Evolutionary conservation across 75 land plant species (phyloP), one percentile per base, ranked within the genome.

Genomic region (Selaginella moellendorffii): DNA sequence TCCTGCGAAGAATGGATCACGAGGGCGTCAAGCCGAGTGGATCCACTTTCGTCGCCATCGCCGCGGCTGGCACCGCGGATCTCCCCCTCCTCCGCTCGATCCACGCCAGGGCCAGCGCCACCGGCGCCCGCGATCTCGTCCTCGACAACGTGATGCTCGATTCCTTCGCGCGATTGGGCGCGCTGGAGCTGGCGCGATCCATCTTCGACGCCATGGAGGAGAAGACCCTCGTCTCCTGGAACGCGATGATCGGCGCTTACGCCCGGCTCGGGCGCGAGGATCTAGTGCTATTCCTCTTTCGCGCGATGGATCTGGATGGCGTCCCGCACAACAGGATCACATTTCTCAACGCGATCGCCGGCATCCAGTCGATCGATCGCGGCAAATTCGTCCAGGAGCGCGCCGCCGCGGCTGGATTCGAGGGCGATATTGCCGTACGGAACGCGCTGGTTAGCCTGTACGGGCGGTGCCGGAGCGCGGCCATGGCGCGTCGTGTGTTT

Each of bases 371-470:
- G 25, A 19, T 56, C 9, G 59, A 19, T 8, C 8, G n/a, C 9
- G 59, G n/a, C 59, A 56, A 9, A 2, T n/a, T 21, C 9, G 21
- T 56, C 24, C 59, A 56, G 8, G n/a, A 21, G 21, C 59, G 24
- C 5, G 24, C n/a, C 8, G 19, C 9, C 5, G n/a, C 5, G 19
- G n/a, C 19, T 56, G 24, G 21, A 25, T 56, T 8, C 18, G 51
- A 46, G 18, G 18, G 10, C 8, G 59, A 56, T 56, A 21, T 56
- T 24, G 19, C 24, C n/a, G 59, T 56, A 19, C 17, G n/a, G 5
- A 56, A 56, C 59, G n/a, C 59, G n/a, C 59, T 56, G 59, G 24
- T 56, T 8, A 25, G n/a, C 59, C 5, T 56, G 59, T 56, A 56
- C n/a, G 59, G 25, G 24, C 5, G n/a, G n/a, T 56, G 59, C 24